Conservation (phyloP, 148 eudicot species). For the Rhododendron simsii region DNA sequence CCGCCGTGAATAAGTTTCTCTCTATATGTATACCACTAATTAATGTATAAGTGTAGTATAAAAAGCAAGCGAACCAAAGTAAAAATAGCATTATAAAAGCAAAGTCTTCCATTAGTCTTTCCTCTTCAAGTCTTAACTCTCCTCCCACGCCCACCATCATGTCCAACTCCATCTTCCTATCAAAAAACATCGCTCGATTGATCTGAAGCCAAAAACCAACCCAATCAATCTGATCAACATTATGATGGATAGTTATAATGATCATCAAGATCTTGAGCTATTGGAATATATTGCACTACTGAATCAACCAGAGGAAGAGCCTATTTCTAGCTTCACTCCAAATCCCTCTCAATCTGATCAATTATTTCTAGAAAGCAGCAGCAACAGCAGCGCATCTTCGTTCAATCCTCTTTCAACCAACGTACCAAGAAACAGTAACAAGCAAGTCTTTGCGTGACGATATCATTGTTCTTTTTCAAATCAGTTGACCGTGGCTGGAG, state of each 20-base stretch:
- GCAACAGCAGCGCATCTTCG: background rate
- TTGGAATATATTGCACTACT: background rate
- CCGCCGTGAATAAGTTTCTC: too few relatives aligned
- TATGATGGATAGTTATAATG: background rate
- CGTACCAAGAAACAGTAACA: background rate
- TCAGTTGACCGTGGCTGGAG: background rate
- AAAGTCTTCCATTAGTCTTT: conserved; percentile 6
- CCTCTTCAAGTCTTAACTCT: too few relatives aligned
- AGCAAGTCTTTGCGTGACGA: background rate
- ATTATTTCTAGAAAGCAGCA: background rate
- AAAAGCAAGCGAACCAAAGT: background rate
- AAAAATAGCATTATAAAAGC: background rate
- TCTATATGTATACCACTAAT: too few relatives aligned
- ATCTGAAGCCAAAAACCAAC: background rate
- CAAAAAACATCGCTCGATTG: background rate
- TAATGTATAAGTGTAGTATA: too few relatives aligned
- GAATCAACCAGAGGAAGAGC: background rate
- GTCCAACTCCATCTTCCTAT: background rate
- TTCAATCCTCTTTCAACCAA: background rate
- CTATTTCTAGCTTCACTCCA: background rate
- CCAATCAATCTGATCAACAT: background rate
- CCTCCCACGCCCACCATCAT: conserved; percentile 2
- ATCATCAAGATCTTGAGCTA: background rate
- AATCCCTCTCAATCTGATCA: background rate
- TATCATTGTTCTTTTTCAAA: background rate